phyloP scores from a whole-genome alignment of 169 alveolate species.

The Theileria sp. region DNA sequence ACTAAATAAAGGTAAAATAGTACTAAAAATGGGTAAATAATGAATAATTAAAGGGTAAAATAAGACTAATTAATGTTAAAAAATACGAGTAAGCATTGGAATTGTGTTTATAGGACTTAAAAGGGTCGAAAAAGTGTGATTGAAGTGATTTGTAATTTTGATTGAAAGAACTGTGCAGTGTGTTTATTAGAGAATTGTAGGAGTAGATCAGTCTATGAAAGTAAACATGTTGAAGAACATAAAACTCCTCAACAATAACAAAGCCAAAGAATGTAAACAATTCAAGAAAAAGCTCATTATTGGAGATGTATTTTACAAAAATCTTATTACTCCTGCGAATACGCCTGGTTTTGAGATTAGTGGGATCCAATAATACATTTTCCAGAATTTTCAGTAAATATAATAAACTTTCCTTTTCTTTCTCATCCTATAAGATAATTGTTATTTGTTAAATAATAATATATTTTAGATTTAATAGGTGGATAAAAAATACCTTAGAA shows the following conservation, averaged over 20 bases:
- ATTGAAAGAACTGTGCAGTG: constrained; percentile 19
- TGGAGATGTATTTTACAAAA: constrained; percentile 26
- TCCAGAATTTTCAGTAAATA: constrained; percentile 49
- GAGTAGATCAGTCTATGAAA: constrained; percentile 34
- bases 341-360: constrained; percentile 40
- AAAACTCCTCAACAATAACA: constrained; percentile 18
- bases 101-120: constrained; percentile 60
- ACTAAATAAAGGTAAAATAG: no score
- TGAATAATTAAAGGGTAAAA: no score
- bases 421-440: constrained; percentile 5
- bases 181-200: constrained; percentile 20
- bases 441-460: neutral
- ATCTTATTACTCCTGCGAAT: constrained; percentile 28
- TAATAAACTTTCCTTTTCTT: constrained; percentile 1
- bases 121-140: constrained; percentile 67
- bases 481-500: constrained; percentile 1
- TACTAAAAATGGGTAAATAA: no score
- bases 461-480: neutral
- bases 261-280: constrained; percentile 42
- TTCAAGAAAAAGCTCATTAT: constrained; percentile 9
- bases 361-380: constrained; percentile 47
- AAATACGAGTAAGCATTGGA: constrained; percentile 22
- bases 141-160: constrained; percentile 33
- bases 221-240: constrained; percentile 41
- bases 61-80: neutral